Evolutionary conservation across 495 filamentous ascomycete species (phyloP), one percentile per base, ranked within the genome.

Genomic region (Echria macrotheca): DNA sequence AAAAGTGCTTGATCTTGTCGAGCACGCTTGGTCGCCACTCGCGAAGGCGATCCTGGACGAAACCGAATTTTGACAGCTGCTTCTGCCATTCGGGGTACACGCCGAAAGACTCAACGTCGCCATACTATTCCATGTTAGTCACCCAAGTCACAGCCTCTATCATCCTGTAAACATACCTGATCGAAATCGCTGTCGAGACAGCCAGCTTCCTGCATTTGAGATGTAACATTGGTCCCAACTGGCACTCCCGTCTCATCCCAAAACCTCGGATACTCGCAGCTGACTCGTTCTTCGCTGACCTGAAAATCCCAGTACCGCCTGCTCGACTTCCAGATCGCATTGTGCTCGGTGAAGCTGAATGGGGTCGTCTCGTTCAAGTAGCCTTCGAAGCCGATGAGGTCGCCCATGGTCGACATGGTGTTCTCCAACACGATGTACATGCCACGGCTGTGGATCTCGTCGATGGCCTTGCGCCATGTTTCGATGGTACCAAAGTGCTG

Each of bases 371-470:
- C 67, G 48, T 85, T 85, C 28, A 85, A 66, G 56, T 76, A 83
- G 12, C 81, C 81, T 46, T 83, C 68, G 64, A 84, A 85, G 1
- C 80, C 81, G 51, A 85, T 74, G 44, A 86, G 69, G 53, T 86
- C 80, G 37, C 81, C 80, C 77, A 86, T 73, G 31, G 83, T 86
- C 35, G 83, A 73, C 58, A 86, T 70, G 4, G 83, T 87, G 54
- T 86, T 84, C 52, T 87, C 83, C 47, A 86, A 68, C 17, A 87
- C 68, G 33, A 86, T 77, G 68, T 86, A 87, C 82, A 87, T 87
- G 29, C 76, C 79, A 12, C 79, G 73, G 1, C 64, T 65, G 62
- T 86, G 82, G 15, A 85, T 79, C 39, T 81, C 82, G 3, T 70
- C 65, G 29, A 88, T 80, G 5, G 77, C 75, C 31, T 72, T 56